A percentile compares a stretch with the other conserved stretches of the same genome.
Conservation (phyloP, 176 grass and related monocot genomes). For the Puccinellia tenuiflora region DNA sequence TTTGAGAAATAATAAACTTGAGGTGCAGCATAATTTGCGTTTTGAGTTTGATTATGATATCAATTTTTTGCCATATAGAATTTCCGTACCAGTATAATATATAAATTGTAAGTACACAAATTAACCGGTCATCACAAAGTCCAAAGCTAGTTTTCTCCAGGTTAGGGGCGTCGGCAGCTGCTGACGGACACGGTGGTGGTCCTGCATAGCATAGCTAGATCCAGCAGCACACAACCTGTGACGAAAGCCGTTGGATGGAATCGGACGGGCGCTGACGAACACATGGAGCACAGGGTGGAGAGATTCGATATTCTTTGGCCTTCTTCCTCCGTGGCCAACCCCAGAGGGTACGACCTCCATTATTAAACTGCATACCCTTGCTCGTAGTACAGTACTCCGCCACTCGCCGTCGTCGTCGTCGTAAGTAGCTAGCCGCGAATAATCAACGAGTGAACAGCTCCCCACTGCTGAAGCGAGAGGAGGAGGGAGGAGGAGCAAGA, state of each 20-base stretch:
- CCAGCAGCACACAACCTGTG: not conserved
- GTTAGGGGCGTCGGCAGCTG: not conserved
- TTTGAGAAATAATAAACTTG: no score
- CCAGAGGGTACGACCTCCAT: not conserved
- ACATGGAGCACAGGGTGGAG: not conserved
- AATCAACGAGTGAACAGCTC: not conserved
- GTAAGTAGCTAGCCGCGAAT: not conserved
- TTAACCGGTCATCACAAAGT: not conserved
- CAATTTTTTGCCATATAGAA: no score
- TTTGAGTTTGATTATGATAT: no score
- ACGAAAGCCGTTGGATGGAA: not conserved
- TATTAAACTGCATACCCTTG: not conserved
- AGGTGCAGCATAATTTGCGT: no score
- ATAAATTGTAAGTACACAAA: no score
- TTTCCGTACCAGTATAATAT: no score
- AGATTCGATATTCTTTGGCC: constrained; percentile 6
- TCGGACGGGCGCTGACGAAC: not conserved
- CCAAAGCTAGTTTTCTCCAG: not conserved
- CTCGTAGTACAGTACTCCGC: not conserved
- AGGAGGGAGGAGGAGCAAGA: not conserved
- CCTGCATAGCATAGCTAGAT: not conserved
- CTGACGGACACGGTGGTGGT: not conserved
- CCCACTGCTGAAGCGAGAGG: not conserved
- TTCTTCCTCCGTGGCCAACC: not conserved
- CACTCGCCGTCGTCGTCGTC: not conserved